A percentile compares a stretch with the other conserved stretches of the same genome.
Conservation (phyloP, 2,329 filamentous ascomycete species). For the Calonectria ilicicola region DNA sequence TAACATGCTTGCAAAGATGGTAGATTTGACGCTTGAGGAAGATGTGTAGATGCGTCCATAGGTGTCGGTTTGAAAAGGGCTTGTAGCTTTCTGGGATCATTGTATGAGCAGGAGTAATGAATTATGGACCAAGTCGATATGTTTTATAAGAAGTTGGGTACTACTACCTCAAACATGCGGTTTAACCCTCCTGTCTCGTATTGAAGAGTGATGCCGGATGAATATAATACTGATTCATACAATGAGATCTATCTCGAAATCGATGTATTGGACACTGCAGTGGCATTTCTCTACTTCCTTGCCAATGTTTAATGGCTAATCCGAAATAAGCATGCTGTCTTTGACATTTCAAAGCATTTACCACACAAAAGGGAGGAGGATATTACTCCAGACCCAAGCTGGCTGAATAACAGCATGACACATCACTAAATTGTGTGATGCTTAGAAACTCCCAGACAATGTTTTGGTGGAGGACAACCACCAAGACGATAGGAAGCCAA, state of each 20-base stretch:
- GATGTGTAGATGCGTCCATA: conserved; percentile 18
- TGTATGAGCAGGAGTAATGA: background rate
- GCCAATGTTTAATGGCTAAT: too few relatives aligned
- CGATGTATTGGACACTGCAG: too few relatives aligned
- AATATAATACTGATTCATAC: too few relatives aligned
- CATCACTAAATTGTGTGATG: background rate
- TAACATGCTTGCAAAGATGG: conserved; percentile 37
- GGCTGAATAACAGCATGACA: background rate
- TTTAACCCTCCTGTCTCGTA: background rate
- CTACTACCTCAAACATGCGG: background rate
- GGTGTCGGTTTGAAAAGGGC: background rate
- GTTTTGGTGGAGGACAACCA: background rate
- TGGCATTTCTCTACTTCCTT: too few relatives aligned
- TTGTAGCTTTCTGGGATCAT: background rate
- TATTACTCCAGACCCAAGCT: background rate
- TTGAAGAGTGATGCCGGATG: too few relatives aligned
- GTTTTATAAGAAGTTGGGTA: background rate
- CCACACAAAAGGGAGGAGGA: too few relatives aligned
- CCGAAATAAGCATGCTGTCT: too few relatives aligned
- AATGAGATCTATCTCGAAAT: too few relatives aligned
- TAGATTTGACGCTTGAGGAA: conserved; percentile 42
- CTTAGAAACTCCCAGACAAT: background rate
- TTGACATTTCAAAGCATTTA: too few relatives aligned
- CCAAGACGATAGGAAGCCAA: background rate
- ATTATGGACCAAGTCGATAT: background rate